phyloP scores from a whole-genome alignment of 305 asterid genomes.

The Fraxinus dipetala region DNA sequence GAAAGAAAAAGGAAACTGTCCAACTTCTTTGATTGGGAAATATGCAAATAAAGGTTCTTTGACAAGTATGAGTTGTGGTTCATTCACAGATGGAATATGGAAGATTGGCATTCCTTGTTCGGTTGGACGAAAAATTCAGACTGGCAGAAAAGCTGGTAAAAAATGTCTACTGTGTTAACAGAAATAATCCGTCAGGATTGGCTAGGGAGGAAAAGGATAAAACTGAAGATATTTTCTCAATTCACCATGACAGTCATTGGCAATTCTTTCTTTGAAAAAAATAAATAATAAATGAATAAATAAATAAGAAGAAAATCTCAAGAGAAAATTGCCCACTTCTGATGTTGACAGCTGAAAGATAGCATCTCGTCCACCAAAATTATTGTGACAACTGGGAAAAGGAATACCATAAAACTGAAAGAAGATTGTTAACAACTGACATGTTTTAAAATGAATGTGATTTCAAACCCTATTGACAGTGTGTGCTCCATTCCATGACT shows the following conservation, averaged over 20 bases:
- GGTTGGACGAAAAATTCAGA: background rate
- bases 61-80: background rate
- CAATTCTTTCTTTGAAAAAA: background rate
- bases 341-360: background rate
- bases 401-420: background rate
- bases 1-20: background rate
- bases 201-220: background rate
- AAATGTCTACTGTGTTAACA: background rate
- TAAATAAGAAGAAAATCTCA: background rate
- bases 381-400: background rate
- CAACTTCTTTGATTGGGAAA: background rate
- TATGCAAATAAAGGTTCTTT: background rate
- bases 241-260: background rate
- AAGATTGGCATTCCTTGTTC: background rate
- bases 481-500: background rate
- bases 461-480: background rate
- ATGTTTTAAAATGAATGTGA: background rate
- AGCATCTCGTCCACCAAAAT: background rate
- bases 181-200: background rate
- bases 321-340: background rate
- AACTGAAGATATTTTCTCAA: background rate
- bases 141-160: background rate
- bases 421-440: background rate
- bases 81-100: background rate
- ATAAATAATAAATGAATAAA: background rate